A percentile compares a stretch with the other conserved stretches of the same genome.
Conservation (phyloP, 108 stramenopile genomes). For the Pseudonitzschia multistriata region DNA sequence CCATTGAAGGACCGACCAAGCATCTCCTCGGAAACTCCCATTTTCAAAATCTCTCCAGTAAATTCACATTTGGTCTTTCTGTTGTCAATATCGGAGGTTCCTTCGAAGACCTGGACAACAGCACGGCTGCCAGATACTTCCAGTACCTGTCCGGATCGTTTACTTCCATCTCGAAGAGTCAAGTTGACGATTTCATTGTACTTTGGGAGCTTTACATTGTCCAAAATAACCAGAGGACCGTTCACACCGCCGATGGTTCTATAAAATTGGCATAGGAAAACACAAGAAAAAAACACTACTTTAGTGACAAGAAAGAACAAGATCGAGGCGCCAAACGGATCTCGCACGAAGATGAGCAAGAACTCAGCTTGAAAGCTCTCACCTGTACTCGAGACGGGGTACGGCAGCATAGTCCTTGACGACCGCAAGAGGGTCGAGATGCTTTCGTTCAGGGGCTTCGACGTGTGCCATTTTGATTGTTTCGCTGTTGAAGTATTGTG, state of each 20-base stretch:
- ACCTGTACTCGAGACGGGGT: constrained; percentile 90
- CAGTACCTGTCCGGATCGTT: constrained; percentile 95
- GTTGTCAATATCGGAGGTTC: constrained; percentile 99
- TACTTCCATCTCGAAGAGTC: constrained; percentile 91
- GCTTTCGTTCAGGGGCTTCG: constrained; percentile 80
- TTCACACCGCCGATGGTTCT: constrained; percentile 98
- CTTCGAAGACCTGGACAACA: constrained; percentile 99
- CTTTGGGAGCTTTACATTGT: constrained; percentile 99
- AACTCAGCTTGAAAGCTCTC: constrained; percentile 23
- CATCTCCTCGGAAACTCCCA: constrained; percentile 99
- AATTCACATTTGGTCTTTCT: constrained; percentile 95
- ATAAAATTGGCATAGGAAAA: constrained; percentile 22
- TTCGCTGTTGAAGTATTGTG: background rate
- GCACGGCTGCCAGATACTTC: constrained; percentile 97
- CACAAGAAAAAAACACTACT: background rate
- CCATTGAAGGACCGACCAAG: constrained; percentile 98
- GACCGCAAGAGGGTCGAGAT: constrained; percentile 74
- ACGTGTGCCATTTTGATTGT: constrained; percentile 43
- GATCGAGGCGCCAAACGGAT: no score
- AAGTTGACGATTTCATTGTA: constrained; percentile 99
- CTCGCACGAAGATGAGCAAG: no score
- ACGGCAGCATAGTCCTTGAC: constrained; percentile 89
- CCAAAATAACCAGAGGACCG: constrained; percentile 98
- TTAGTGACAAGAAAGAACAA: background rate
- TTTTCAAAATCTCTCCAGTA: constrained; percentile 97